A percentile compares a stretch with the other conserved stretches of the same genome.
These are phyloP conservation scores for Verticillium isaacii DNA, from an alignment of 2,329 filamentous ascomycete species.

Conservation along the genomic window DNA sequence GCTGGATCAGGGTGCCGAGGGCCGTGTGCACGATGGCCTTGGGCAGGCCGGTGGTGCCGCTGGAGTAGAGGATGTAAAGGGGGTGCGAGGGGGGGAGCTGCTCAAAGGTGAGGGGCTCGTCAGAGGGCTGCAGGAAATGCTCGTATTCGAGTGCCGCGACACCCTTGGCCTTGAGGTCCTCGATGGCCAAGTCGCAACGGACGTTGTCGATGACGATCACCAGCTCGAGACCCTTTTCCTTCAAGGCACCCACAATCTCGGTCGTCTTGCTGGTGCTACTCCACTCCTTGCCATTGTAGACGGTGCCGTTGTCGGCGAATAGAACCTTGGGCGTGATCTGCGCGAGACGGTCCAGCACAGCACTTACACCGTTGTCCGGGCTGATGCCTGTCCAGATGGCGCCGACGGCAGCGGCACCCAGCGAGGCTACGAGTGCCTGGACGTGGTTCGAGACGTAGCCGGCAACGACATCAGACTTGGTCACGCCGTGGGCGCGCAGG, in stretches of 20 bases:
- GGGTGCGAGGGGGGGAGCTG: conserved; percentile 82
- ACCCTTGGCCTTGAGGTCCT: conserved; percentile 31
- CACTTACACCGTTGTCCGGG: conserved; percentile 86
- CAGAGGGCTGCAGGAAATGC: conserved; percentile 35
- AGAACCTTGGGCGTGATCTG: conserved; percentile 82
- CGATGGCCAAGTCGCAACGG: conserved; percentile 35
- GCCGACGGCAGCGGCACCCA: conserved; percentile 76
- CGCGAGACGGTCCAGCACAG: conserved; percentile 78
- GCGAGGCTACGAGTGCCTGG: conserved; percentile 81
- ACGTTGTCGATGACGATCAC: conserved; percentile 74
- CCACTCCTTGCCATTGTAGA: conserved; percentile 90
- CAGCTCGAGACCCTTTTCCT: conserved; percentile 54
- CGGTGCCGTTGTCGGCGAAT: conserved; percentile 81
- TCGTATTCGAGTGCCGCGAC: conserved; percentile 40
- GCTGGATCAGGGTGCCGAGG: conserved; percentile 84
- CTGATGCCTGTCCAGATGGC: conserved; percentile 92
- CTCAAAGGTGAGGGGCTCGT: conserved; percentile 57
- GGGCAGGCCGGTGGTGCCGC: conserved; percentile 79
- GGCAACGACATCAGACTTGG: conserved; percentile 51
- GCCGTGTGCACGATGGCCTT: conserved; percentile 95
- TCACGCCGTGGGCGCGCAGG: conserved; percentile 61
- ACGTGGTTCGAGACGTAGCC: conserved; percentile 86
- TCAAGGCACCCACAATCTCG: conserved; percentile 67
- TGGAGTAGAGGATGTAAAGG: conserved; percentile 90
- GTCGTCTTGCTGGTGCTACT: conserved; percentile 71